A percentile compares a stretch with the other conserved stretches of the same genome.
Evolutionary conservation across 148 eudicot species (phyloP).

Genomic region (Rhododendron mucronatum): DNA sequence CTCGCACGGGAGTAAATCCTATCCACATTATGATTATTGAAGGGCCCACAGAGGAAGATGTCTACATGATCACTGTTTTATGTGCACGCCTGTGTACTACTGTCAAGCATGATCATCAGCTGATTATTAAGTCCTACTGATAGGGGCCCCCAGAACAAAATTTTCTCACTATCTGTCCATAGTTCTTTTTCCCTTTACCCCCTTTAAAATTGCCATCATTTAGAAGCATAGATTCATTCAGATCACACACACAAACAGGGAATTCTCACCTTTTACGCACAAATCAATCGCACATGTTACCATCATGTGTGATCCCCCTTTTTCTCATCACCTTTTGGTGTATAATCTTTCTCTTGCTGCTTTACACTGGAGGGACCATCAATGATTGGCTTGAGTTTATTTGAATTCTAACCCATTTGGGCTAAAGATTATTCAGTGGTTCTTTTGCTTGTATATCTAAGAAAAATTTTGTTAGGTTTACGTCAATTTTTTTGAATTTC

Average conservation of each 20-base stretch:
- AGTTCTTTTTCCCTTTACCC: neutral
- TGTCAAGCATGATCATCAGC: constrained; percentile 25
- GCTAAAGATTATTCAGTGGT: neutral
- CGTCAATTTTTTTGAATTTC: neutral
- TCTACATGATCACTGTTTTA: constrained; percentile 9
- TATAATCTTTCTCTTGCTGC: constrained; percentile 4
- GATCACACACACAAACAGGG: constrained; percentile 18
- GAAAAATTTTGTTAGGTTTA: neutral
- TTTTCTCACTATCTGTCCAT: neutral
- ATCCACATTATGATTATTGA: neutral
- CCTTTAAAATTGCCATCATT: neutral
- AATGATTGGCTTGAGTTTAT: constrained; percentile 17
- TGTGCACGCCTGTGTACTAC: constrained; percentile 19
- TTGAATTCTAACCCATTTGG: constrained; percentile 4
- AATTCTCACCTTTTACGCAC: neutral
- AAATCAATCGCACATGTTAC: constrained; percentile 14
- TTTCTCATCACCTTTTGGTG: constrained; percentile 6
- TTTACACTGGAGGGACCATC: neutral
- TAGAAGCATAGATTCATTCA: neutral
- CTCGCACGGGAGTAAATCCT: neutral
- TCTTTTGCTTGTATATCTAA: neutral
- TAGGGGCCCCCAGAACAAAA: neutral
- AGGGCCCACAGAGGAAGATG: constrained; percentile 9
- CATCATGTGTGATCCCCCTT: constrained; percentile 7
- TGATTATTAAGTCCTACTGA: constrained; percentile 9